A percentile compares a stretch with the other conserved stretches of the same genome.
These are phyloP conservation scores for Paraleonurus japonicus DNA, from an alignment of 257 asterid species.

Conservation along the genomic window DNA sequence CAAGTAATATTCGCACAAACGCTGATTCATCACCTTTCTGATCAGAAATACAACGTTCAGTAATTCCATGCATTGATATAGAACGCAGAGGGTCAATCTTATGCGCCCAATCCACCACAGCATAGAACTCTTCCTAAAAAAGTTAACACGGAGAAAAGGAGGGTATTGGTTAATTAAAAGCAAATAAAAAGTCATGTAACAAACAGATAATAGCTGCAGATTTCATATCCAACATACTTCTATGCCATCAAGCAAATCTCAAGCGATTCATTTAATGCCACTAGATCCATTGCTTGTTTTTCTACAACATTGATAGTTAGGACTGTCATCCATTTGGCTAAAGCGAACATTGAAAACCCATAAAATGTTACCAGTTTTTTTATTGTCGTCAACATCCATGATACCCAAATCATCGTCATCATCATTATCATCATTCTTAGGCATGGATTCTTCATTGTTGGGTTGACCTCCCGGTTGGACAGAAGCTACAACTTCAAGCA, in stretches of 20 bases:
- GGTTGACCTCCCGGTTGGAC: constrained; percentile 60
- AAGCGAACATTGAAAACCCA: constrained; percentile 14
- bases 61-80: constrained; percentile 96
- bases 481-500: constrained; percentile 89
- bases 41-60: constrained; percentile 88
- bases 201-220: constrained; percentile 19
- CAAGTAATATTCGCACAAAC: constrained; percentile 84
- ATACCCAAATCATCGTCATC: constrained; percentile 73
- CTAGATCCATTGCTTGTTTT: constrained; percentile 55
- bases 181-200: constrained; percentile 12
- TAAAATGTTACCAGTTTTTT: constrained; percentile 46
- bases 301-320: constrained; percentile 43
- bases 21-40: constrained; percentile 95
- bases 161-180: constrained; percentile 11
- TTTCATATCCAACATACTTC: constrained; percentile 48
- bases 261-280: constrained; percentile 79
- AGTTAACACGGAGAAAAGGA: constrained; percentile 10
- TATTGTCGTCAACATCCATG: constrained; percentile 58
- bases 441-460: constrained; percentile 40
- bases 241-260: constrained; percentile 92
- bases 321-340: constrained; percentile 22
- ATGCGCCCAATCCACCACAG: constrained; percentile 96
- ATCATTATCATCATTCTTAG: constrained; percentile 41
- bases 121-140: constrained; percentile 89
- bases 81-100: constrained; percentile 95